Evolutionary conservation across 306 rosid genomes (phyloP).

Genomic region (Sphenostylis stenocarpa): DNA sequence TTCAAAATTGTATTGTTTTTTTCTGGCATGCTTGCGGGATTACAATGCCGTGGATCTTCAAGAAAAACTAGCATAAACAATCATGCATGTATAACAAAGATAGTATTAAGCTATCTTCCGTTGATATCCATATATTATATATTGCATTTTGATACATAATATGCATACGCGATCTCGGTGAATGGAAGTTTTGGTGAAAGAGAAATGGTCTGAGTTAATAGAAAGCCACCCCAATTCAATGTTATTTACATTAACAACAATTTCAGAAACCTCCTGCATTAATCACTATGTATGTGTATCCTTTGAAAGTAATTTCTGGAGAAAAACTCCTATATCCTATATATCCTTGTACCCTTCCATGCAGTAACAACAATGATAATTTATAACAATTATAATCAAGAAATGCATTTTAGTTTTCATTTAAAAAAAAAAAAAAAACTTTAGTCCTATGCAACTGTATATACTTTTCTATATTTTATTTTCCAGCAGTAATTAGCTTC

Average conservation of each 20-base stretch:
- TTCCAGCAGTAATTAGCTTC: background rate
- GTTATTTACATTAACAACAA: background rate
- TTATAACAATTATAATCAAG: background rate
- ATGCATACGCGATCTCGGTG: constrained; percentile 9
- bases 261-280: background rate
- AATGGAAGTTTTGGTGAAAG: background rate
- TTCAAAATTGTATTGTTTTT: background rate
- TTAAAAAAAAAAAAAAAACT: too few species aligned
- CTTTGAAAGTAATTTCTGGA: background rate
- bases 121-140: too few species aligned
- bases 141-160: background rate
- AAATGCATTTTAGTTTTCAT: background rate
- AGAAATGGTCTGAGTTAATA: background rate
- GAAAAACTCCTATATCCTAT: background rate
- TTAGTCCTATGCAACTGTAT: too few species aligned
- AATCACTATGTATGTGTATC: background rate
- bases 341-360: background rate
- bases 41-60: background rate
- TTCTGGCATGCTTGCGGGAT: background rate
- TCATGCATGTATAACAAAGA: background rate
- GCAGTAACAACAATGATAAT: background rate
- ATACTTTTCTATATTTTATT: background rate
- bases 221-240: constrained; percentile 15
- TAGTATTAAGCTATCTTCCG: background rate
- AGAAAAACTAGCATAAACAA: background rate